These are phyloP conservation scores for Podospora comata DNA, from an alignment of 495 filamentous ascomycete species.

Conservation along the genomic window DNA sequence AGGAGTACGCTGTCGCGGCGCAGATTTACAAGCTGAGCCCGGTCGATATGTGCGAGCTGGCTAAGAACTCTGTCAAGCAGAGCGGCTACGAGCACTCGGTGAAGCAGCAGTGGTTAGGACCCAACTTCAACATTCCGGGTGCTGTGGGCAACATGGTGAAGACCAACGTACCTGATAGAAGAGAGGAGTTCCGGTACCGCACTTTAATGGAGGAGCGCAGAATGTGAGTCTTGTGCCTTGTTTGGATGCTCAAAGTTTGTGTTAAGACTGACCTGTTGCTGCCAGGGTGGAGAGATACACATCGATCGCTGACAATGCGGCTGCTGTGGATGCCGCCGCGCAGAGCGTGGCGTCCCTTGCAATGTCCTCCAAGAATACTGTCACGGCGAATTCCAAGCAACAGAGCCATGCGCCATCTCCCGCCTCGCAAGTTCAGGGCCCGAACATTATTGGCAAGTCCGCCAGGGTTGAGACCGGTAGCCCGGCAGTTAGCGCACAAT, in stretches of 20 bases:
- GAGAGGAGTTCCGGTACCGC: conserved; percentile 82
- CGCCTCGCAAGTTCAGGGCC: conserved; percentile 7
- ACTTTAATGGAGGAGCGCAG: conserved; percentile 75
- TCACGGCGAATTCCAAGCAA: conserved; percentile 25
- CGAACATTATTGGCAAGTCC: conserved; percentile 17
- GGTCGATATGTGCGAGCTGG: conserved; percentile 98
- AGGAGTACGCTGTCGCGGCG: conserved; percentile 95
- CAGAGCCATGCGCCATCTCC: conserved; percentile 17
- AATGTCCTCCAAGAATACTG: conserved; percentile 27
- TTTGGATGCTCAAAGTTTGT: neutral
- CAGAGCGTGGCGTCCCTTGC: conserved; percentile 25
- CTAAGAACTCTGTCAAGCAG: conserved; percentile 90
- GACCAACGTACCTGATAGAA: conserved; percentile 90
- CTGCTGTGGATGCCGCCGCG: conserved; percentile 1
- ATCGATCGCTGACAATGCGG: conserved; percentile 15
- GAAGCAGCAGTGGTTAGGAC: conserved; percentile 87
- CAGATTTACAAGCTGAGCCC: conserved; percentile 98
- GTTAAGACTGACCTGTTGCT: conserved; percentile 9
- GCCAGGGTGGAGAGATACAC: conserved; percentile 34
- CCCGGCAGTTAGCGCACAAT: conserved; percentile 17
- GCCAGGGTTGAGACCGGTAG: conserved; percentile 29
- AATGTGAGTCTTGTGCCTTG: conserved; percentile 56
- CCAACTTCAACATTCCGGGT: conserved; percentile 67
- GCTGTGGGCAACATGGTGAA: conserved; percentile 87
- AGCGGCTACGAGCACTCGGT: conserved; percentile 87